Base-by-base conservation (phyloP, 1,139 yeast species). In the Blastobotrys niveus region DNA sequence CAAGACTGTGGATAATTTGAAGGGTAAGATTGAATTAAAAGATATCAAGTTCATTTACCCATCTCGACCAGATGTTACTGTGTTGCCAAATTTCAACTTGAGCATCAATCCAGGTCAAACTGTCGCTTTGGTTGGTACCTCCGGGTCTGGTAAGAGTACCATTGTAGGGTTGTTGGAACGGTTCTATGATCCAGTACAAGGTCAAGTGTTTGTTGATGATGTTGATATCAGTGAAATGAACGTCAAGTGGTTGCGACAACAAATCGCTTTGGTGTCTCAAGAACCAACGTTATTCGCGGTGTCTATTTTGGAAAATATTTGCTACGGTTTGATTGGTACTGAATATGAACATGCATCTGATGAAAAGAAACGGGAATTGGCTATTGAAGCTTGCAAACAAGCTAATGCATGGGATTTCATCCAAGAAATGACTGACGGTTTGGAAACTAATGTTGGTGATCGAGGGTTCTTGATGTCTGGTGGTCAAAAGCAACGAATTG, bases 111-210 rank as follows among this genome's bases (percentile, higher is more conserved):
- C 84, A 3, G 88, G 91, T 14, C 81, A 87, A 45, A 85, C 87
- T 48, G 80, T 91, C 5, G 91, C 96, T 58, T 74, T 88, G 44
- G 96, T 87, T 14, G 96, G 96, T 1, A 85, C 91, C 14, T 84
- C 95, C 17, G 96, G 96, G 0, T 81, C 93, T 47, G 96, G 96
- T 17, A 88, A 88, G 60, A 83, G 94, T 4, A 88, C 96, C 0
- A 74, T 88, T 30, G 82, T 89, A 1, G 77, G 87, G 6, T 65
- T 88, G 40, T 64, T 88, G 19, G 70, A 87, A 50, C 72, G 95
- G 43, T 79, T 85, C 47, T 86, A 87, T 61, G 71, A 72, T 36
- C 72, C 74, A 2, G 72, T 76, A 46, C 61, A 73, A 1, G 96
- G 96, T 18, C 62, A 68, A 17, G 78, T 88, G 32, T 62, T 69